Conservation (phyloP, 176 grass and related monocot genomes). For the Areca catechu region DNA sequence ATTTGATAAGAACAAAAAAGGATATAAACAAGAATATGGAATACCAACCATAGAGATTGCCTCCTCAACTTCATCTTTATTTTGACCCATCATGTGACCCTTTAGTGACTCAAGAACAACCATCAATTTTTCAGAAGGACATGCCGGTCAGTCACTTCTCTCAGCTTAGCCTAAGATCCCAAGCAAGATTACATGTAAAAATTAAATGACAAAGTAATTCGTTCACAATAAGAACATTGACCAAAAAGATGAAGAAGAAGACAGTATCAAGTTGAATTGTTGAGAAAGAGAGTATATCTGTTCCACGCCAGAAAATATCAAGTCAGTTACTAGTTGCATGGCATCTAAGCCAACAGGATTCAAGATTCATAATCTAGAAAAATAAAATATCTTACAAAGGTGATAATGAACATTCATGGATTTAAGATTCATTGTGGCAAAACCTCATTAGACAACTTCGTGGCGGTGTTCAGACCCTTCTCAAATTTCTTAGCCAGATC, state of each 20-base stretch:
- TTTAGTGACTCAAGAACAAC: conserved; percentile 49
- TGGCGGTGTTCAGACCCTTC: conserved; percentile 73
- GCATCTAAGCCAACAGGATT: too few species aligned
- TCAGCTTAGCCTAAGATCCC: conserved; percentile 51
- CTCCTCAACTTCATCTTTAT: conserved; percentile 58
- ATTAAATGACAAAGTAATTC: too few species aligned
- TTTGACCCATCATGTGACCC: conserved; percentile 42
- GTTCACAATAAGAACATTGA: too few species aligned
- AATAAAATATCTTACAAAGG: too few species aligned
- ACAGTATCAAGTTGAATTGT: too few species aligned
- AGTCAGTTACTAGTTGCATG: too few species aligned
- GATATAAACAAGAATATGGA: conserved; percentile 1
- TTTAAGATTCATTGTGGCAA: neutral
- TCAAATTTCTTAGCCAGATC: conserved; percentile 87
- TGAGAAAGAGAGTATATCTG: too few species aligned
- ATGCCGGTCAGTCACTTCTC: conserved; percentile 50
- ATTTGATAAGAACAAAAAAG: neutral
- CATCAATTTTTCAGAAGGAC: conserved; percentile 73
- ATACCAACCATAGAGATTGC: conserved; percentile 67
- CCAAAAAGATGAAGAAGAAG: too few species aligned
- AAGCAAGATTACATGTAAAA: conserved; percentile 3
- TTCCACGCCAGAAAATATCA: too few species aligned
- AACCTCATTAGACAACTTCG: conserved; percentile 74
- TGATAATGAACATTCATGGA: too few species aligned
- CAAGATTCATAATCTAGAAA: too few species aligned